phyloP scores from a whole-genome alignment of 2,329 filamentous ascomycete genomes.

The Pseudocercospora fijiensis region DNA sequence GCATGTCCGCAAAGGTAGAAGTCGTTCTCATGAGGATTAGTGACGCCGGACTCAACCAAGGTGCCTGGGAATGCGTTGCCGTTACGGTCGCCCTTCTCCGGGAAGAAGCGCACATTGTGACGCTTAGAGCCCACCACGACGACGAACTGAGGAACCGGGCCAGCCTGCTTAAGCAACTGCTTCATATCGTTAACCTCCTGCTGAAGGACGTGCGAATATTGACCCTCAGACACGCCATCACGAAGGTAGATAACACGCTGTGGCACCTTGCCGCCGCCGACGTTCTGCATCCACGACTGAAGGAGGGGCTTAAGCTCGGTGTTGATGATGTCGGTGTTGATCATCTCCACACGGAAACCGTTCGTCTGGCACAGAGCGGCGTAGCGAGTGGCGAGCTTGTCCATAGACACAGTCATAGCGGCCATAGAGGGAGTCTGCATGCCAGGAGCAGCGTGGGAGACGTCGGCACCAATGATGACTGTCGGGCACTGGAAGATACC shows the following conservation, averaged over 20 bases:
- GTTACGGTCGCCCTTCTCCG: conserved; percentile 69
- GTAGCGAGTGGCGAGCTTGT: conserved; percentile 70
- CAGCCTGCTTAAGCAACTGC: conserved; percentile 40
- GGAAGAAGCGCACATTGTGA: conserved; percentile 92
- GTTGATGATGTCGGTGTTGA: conserved; percentile 62
- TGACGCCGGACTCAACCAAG: conserved; percentile 84
- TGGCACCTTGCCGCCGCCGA: conserved; percentile 58
- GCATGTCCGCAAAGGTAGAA: conserved; percentile 72
- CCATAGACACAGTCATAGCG: conserved; percentile 79
- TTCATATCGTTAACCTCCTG: conserved; percentile 75
- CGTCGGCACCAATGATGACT: conserved; percentile 86
- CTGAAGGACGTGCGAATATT: conserved; percentile 76
- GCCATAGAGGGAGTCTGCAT: conserved; percentile 70
- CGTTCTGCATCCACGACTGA: conserved; percentile 60
- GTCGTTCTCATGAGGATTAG: conserved; percentile 85
- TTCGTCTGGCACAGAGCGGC: conserved; percentile 80
- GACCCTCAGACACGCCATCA: conserved; percentile 85
- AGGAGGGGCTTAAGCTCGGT: conserved; percentile 65
- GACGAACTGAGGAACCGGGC: conserved; percentile 65
- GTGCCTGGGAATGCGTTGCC: conserved; percentile 83
- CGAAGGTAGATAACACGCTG: conserved; percentile 86
- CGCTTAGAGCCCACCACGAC: conserved; percentile 90
- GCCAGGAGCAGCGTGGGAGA: conserved; percentile 78
- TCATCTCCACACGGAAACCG: conserved; percentile 75
- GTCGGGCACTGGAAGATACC: conserved; percentile 55